A percentile compares a stretch with the other conserved stretches of the same genome.
Conservation (phyloP, 495 filamentous ascomycete species). For the Podospora didyma region DNA sequence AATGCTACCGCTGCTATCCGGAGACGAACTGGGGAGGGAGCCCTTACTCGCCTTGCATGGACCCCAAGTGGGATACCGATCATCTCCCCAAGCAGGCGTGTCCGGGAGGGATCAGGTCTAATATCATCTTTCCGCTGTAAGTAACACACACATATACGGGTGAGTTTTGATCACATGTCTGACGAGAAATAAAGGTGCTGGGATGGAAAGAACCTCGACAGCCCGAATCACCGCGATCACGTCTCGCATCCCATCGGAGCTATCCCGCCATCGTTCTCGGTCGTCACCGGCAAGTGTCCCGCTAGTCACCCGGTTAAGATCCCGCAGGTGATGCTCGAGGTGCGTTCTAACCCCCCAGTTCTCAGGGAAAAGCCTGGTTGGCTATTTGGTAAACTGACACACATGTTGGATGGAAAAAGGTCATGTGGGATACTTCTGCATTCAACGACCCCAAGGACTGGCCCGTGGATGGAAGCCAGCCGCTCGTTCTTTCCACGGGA, state of each 20-base stretch:
- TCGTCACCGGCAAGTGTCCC: constrained; percentile 27
- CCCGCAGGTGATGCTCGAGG: constrained; percentile 36
- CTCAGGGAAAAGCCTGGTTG: neutral
- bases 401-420: neutral
- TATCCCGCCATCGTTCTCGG: constrained; percentile 12
- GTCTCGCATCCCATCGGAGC: constrained; percentile 28
- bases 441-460: constrained; percentile 40
- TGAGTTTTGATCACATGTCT: neutral
- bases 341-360: constrained; percentile 1
- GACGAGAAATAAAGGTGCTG: constrained; percentile 14
- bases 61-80: constrained; percentile 24
- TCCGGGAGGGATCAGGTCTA: constrained; percentile 33
- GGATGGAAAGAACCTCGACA: constrained; percentile 31
- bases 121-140: constrained; percentile 38
- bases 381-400: neutral
- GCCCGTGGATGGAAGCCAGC: constrained; percentile 38
- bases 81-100: constrained; percentile 23
- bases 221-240: constrained; percentile 34
- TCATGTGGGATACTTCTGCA: constrained; percentile 31
- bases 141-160: neutral
- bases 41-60: constrained; percentile 26
- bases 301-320: constrained; percentile 37
- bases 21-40: constrained; percentile 30
- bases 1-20: constrained; percentile 36
- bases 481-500: constrained; percentile 38